phyloP scores from a whole-genome alignment of 192 early-diverging fungal genomes.

The Blastocladiella britannica region DNA sequence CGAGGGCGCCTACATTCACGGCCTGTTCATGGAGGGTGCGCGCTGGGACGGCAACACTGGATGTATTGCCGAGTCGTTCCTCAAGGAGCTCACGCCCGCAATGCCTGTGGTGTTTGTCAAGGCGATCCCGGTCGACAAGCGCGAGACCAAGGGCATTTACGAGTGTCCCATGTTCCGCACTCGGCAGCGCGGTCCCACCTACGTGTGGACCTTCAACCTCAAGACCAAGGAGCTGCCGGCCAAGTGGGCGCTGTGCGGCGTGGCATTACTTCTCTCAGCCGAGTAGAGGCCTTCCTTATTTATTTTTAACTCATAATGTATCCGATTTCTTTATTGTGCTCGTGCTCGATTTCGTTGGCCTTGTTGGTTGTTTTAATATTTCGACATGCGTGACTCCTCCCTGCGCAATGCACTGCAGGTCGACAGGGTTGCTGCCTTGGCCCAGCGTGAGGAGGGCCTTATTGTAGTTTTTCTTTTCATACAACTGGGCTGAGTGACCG shows the following conservation, averaged over 20 bases:
- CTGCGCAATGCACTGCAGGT: too few species aligned
- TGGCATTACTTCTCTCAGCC: slow-evolving; percentile 7
- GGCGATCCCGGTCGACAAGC: not conserved
- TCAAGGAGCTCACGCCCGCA: slow-evolving; percentile 44
- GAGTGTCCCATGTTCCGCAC: not conserved
- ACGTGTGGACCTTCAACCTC: slow-evolving; percentile 27
- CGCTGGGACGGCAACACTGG: slow-evolving; percentile 28
- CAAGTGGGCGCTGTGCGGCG: slow-evolving; percentile 20
- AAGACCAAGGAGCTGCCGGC: slow-evolving; percentile 11
- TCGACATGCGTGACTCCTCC: too few species aligned
- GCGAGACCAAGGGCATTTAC: not conserved
- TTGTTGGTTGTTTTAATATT: too few species aligned
- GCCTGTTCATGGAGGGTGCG: slow-evolving; percentile 35
- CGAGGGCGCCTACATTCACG: slow-evolving; percentile 33
- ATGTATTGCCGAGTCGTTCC: slow-evolving; percentile 30
- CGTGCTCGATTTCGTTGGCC: too few species aligned
- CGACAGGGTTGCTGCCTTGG: too few species aligned
- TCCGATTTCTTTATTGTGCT: too few species aligned
- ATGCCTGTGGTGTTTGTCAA: slow-evolving; percentile 2
- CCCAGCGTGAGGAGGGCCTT: too few species aligned
- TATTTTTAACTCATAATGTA: too few species aligned
- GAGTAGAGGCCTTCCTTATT: too few species aligned
- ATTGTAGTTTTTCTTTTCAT: too few species aligned
- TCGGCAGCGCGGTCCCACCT: slow-evolving; percentile 25
- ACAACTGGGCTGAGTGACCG: too few species aligned